Conservation (phyloP, 148 eudicot species). For the Fagopyrum esculentum region DNA sequence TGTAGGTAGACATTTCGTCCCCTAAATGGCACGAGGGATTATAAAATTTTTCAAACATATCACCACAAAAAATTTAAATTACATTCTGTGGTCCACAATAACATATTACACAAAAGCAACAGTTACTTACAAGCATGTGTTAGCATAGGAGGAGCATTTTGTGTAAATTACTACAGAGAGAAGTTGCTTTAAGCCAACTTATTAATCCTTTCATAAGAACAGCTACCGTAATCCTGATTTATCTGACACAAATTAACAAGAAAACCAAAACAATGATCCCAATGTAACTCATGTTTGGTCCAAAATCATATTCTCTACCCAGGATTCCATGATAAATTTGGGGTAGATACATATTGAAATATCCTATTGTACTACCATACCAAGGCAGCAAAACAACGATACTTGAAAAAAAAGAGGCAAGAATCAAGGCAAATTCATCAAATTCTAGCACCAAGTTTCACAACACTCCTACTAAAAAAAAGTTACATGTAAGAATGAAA, state of each 20-base stretch:
- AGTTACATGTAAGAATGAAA: background rate
- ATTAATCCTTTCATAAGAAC: background rate
- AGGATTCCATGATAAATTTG: background rate
- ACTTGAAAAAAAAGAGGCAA: background rate
- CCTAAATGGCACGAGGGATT: slow-evolving; percentile 14
- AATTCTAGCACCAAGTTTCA: background rate
- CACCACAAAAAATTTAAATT: background rate
- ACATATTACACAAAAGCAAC: background rate
- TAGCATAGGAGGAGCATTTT: no score
- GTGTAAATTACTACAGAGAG: background rate
- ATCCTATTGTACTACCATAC: background rate
- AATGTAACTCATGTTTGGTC: background rate
- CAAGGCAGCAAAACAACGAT: background rate
- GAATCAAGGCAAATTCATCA: background rate
- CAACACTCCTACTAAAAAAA: background rate
- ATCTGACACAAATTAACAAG: background rate
- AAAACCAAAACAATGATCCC: background rate
- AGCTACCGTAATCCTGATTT: background rate
- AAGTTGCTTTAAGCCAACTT: background rate
- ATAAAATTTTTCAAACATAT: slow-evolving; percentile 2
- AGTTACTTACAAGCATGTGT: background rate
- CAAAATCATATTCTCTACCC: background rate
- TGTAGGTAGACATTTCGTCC: slow-evolving; percentile 39
- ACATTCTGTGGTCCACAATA: background rate
- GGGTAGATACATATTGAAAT: background rate